These are phyloP conservation scores for Lactuca sativa DNA, from an alignment of 129 eudicot genomes.

Conservation along the genomic window DNA sequence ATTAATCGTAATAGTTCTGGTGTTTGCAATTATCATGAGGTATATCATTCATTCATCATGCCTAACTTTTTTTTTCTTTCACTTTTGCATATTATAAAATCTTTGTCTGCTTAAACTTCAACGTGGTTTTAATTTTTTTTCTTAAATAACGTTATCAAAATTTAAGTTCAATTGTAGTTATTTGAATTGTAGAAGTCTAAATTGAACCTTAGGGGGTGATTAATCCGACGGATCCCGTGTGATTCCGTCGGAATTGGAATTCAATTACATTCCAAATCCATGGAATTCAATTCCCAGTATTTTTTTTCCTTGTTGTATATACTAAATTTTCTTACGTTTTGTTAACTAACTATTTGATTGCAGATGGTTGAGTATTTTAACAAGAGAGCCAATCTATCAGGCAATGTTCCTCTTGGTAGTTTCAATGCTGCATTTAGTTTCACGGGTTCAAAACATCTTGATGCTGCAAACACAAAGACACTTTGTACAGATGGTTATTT, in stretches of 20 bases:
- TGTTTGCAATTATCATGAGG: constrained; percentile 81
- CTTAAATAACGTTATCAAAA: neutral
- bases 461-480: constrained; percentile 69
- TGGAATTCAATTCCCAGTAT: neutral
- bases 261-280: neutral
- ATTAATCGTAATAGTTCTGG: constrained; percentile 67
- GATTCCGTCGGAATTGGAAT: neutral
- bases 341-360: constrained; percentile 13
- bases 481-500: constrained; percentile 78
- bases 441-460: constrained; percentile 70
- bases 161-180: constrained; percentile 3
- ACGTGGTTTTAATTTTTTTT: neutral
- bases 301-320: neutral
- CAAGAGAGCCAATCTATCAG: constrained; percentile 66
- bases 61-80: neutral
- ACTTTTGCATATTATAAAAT: constrained; percentile 5
- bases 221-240: neutral
- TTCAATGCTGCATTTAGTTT: constrained; percentile 84
- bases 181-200: neutral
- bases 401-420: constrained; percentile 76
- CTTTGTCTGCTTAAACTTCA: neutral
- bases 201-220: neutral
- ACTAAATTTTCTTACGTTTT: neutral
- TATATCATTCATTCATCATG: constrained; percentile 15
- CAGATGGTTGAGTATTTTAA: constrained; percentile 93